Base-by-base conservation (phyloP, 495 filamentous ascomycete species). In the Evansstolkia leycettana region DNA sequence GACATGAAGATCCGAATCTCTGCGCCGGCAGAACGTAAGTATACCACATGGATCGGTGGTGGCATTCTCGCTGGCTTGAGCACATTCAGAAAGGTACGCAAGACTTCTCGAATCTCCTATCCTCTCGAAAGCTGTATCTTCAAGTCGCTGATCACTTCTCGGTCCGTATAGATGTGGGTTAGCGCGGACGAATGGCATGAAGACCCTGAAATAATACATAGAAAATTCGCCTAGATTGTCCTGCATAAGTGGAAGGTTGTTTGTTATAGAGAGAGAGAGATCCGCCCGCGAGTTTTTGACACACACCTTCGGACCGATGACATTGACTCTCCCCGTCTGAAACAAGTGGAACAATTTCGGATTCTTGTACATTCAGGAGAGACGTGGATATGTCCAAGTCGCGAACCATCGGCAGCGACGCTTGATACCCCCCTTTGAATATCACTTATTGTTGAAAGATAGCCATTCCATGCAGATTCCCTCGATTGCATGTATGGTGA, bases 1-100 rank as follows among this genome's bases (percentile, higher is more conserved):
- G 90, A 99, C 50, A 99, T 94, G 92, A 78, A 86, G 47, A 95
- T 99, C 55, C 90, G 94, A 62, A 99, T 99, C 40, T 94, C 92
- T 57, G 90, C 90, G 16, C 90, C 90, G 37, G 86, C 92, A 2
- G 90, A 99, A 65, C 74, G 90, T 38, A 94, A 95, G 58, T 99
- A 96, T 62, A 94, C 83, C 38, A 95, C 84, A 17, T 99, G 90
- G 90, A 96, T 95, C 51, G 90, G 90, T 46, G 90, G 90, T 17
- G 94, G 90, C 51, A 99, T 99, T 65, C 65, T 99, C 38, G 90
- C 92, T 23, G 92, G 92, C 0, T 57, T 99, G 54, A 96, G 89
- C 64, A 96, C 90, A 17, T 99, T 99, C 62, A 79, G 86, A 67
- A 98, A 96, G 83, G 88, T 93, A 52, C 46, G 20, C 9, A 9